These are phyloP conservation scores for Daldinia sp. DNA, from an alignment of 2,329 filamentous ascomycete species.

Conservation along the genomic window DNA sequence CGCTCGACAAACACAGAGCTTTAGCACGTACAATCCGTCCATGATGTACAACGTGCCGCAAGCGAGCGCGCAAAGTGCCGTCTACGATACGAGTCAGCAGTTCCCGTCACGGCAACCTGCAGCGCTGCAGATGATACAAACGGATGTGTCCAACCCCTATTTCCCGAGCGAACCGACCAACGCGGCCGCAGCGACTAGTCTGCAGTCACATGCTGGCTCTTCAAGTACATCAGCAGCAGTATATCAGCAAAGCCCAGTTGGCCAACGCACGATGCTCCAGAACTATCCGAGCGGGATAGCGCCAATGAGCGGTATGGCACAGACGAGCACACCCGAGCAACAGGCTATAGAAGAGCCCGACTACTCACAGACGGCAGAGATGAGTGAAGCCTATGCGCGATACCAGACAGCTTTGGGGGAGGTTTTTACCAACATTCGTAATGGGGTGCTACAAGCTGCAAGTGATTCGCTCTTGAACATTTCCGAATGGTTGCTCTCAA, in stretches of 20 bases:
- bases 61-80: constrained; percentile 65
- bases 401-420: constrained; percentile 69
- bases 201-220: constrained; percentile 60
- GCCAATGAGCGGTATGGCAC: constrained; percentile 56
- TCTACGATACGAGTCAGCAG: constrained; percentile 79
- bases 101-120: constrained; percentile 80
- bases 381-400: constrained; percentile 74
- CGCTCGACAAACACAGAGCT: constrained; percentile 63
- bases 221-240: constrained; percentile 63
- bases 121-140: constrained; percentile 77
- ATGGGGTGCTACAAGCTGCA: constrained; percentile 58
- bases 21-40: constrained; percentile 67
- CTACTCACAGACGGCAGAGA: constrained; percentile 61
- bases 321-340: constrained; percentile 54
- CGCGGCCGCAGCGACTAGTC: constrained; percentile 62
- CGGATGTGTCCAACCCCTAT: constrained; percentile 76
- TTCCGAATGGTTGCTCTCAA: constrained; percentile 64
- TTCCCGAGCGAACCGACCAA: constrained; percentile 73
- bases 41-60: constrained; percentile 84
- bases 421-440: constrained; percentile 76
- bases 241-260: constrained; percentile 70
- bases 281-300: constrained; percentile 59
- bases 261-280: constrained; percentile 63
- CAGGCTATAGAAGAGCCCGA: constrained; percentile 66
- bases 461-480: constrained; percentile 61